Evolutionary conservation across 2,329 filamentous ascomycete genomes (phyloP).

Genomic region (Blastomyces parvus): DNA sequence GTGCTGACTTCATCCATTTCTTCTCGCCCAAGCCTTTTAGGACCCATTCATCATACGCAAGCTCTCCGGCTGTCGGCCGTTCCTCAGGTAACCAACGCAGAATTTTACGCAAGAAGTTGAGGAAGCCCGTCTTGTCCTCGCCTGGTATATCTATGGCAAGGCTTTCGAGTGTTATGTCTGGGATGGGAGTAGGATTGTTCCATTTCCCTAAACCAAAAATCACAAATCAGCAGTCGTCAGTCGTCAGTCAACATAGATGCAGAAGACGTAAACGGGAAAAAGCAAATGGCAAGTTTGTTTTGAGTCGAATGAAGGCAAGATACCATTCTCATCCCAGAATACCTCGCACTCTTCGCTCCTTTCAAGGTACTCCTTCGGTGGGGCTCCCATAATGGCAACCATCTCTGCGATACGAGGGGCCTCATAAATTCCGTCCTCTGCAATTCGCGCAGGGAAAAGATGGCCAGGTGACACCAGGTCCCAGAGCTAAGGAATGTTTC

Average conservation of each 20-base stretch:
- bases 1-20: neutral
- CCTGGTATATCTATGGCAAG: neutral
- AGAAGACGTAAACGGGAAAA: neutral
- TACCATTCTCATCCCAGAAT: slow-evolving; percentile 9
- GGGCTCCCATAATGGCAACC: slow-evolving; percentile 10
- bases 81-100: slow-evolving; percentile 8
- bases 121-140: slow-evolving; percentile 6
- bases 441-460: slow-evolving; percentile 4
- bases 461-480: neutral
- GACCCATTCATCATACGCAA: slow-evolving; percentile 6
- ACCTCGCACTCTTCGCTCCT: neutral
- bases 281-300: neutral
- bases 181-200: slow-evolving; percentile 6
- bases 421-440: slow-evolving; percentile 2
- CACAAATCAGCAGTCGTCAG: neutral
- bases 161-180: slow-evolving; percentile 7
- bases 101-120: neutral
- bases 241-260: neutral
- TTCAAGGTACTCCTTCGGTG: slow-evolving; percentile 3
- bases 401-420: slow-evolving; percentile 7
- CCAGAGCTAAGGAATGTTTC: slow-evolving; percentile 4
- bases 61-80: slow-evolving; percentile 5
- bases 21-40: slow-evolving; percentile 1
- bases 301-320: neutral
- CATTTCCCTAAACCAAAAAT: neutral